Evolutionary conservation across 805 yeast species (phyloP), one percentile per base, ranked within the genome.

Genomic region (Cyberlindnera xishuangbannaensis): DNA sequence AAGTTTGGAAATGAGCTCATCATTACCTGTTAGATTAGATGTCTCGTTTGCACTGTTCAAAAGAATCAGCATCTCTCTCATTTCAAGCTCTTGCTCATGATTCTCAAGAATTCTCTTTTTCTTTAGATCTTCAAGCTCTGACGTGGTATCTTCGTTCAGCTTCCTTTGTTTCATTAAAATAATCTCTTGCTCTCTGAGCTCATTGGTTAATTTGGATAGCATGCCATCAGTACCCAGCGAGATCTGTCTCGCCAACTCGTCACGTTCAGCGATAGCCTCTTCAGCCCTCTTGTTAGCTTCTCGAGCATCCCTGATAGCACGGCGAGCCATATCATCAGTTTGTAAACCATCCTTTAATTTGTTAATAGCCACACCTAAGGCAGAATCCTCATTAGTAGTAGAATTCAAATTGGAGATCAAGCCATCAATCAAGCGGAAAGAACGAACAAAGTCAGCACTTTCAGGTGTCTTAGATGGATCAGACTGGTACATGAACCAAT

Each of bases 311-410:
- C 51, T 53, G 34, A 64, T 69, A 40, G 95, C 94, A 39, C 82
- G 69, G 33, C 77, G 67, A 10, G 95, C 95, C 59, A 80, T 78
- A 34, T 85, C 95, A 54, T 90, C 96, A 0, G 95, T 83, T 45
- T 78, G 78, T 50, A 88, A 66, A 18, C 83, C 70, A 27, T 85
- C 78, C 38, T 76, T 66, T 28, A 90, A 62, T 35, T 76, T 66
- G 48, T 83, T 86, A 22, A 88, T 77, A 2, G 95, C 84, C 30
- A 83, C 74, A 33, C 81, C 83, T 43, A 85, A 67, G 12, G 84
- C 76, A n/a, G 78, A 66, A 30, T 78, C 82, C 38, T 69, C 69
- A 31, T 58, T 58, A 47, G 56, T 58, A 10, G 70, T 56, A 48
- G 57, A 61, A 4, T 79, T 67, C 18, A 77, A 71, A 43, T 76